Conservation (phyloP, 2,329 filamentous ascomycete species). For the Graphium sp. region DNA sequence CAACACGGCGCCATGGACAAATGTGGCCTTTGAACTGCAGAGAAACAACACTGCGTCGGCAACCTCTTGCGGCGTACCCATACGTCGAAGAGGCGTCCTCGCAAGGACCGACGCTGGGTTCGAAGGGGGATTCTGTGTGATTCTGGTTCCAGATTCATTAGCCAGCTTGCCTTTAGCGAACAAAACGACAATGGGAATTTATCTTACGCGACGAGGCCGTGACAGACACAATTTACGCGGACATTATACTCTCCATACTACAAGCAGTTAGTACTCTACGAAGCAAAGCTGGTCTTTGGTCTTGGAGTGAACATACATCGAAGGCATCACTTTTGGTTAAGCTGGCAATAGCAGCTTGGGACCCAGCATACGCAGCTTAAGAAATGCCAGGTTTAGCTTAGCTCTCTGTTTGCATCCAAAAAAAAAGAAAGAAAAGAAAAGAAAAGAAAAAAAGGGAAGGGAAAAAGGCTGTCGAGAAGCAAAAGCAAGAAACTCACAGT, state of each 20-base stretch:
- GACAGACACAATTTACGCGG: constrained; percentile 26
- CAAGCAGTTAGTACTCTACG: background rate
- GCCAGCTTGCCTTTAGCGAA: background rate
- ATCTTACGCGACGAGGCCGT: constrained; percentile 22
- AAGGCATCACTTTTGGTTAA: constrained; percentile 29
- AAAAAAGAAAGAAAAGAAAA: too few relatives aligned
- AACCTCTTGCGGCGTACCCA: constrained; percentile 25
- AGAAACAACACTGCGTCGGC: constrained; percentile 27
- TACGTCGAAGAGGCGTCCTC: constrained; percentile 18
- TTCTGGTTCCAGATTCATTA: constrained; percentile 15
- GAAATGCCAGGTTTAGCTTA: background rate
- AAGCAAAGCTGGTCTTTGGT: background rate
- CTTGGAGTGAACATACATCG: constrained; percentile 15
- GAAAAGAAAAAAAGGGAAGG: too few relatives aligned
- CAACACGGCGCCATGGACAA: constrained; percentile 23
- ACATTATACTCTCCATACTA: constrained; percentile 26
- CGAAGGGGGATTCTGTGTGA: constrained; percentile 19
- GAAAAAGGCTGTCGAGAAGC: too few relatives aligned
- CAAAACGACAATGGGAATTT: background rate
- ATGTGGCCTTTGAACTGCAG: constrained; percentile 24
- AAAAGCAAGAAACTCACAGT: too few relatives aligned
- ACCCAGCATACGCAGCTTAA: constrained; percentile 24
- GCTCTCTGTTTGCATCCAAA: background rate
- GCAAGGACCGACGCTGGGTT: constrained; percentile 15
- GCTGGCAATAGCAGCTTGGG: constrained; percentile 25